These are phyloP conservation scores for Ophiostoma montium DNA, from an alignment of 2,329 filamentous ascomycete species.

Conservation along the genomic window DNA sequence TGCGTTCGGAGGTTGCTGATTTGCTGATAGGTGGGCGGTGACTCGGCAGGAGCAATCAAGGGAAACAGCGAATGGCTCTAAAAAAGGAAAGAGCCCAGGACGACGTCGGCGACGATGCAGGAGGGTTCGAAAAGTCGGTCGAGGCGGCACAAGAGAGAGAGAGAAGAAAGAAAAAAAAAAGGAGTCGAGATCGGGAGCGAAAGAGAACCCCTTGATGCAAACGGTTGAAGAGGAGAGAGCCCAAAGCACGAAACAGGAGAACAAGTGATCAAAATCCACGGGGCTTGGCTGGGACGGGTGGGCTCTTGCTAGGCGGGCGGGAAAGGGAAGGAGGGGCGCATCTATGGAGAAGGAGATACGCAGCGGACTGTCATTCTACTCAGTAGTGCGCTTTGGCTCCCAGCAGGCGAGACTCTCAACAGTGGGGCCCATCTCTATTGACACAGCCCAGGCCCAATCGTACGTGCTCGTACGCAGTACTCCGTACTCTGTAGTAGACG, in stretches of 20 bases:
- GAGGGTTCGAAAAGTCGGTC: neutral
- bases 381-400: neutral
- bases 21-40: constrained; percentile 3
- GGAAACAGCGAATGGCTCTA: neutral
- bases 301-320: constrained; percentile 5
- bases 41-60: constrained; percentile 3
- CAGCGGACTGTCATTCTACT: neutral
- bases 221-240: neutral
- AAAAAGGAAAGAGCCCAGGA: neutral
- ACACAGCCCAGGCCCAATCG: neutral
- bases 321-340: constrained; percentile 9
- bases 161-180: neutral
- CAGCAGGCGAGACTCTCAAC: neutral
- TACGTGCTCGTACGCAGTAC: no score
- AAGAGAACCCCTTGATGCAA: neutral
- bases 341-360: neutral
- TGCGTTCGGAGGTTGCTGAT: neutral
- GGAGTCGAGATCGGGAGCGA: neutral
- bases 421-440: neutral
- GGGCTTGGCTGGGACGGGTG: constrained; percentile 5
- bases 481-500: no score
- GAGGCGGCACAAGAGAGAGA: neutral
- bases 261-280: constrained; percentile 4
- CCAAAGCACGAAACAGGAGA: constrained; percentile 3
- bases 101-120: neutral